Percentiles rank a stretch among this genome's conserved stretches.
phyloP scores from a whole-genome alignment of 2,329 filamentous ascomycete species.

The Cordyceps cateniannulata region DNA sequence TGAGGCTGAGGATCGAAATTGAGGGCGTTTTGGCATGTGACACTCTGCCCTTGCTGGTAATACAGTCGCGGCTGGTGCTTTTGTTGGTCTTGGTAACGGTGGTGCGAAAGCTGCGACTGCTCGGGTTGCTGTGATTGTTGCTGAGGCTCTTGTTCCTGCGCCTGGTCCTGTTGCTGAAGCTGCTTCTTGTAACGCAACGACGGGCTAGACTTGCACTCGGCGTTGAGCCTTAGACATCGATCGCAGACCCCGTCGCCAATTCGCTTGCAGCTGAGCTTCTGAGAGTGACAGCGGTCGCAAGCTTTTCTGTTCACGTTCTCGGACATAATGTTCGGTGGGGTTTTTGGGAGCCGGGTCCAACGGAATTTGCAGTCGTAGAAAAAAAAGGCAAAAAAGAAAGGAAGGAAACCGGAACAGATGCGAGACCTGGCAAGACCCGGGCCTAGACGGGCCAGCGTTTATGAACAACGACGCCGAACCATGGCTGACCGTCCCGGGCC shows the following conservation, averaged over 20 bases:
- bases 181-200: slow-evolving; percentile 33
- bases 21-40: background rate
- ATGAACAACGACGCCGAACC: slow-evolving; percentile 9
- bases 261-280: slow-evolving; percentile 41
- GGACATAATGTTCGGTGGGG: slow-evolving; percentile 26
- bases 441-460: slow-evolving; percentile 6
- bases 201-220: slow-evolving; percentile 38
- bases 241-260: slow-evolving; percentile 34
- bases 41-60: background rate
- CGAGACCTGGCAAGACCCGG: background rate
- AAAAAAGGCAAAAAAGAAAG: background rate
- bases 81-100: background rate
- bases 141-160: background rate
- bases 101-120: slow-evolving; percentile 15
- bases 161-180: slow-evolving; percentile 13
- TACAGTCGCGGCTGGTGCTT: slow-evolving; percentile 13
- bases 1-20: background rate
- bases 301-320: slow-evolving; percentile 35
- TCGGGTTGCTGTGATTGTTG: slow-evolving; percentile 15
- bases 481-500: background rate
- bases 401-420: background rate
- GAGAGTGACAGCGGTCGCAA: slow-evolving; percentile 40
- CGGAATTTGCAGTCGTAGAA: background rate
- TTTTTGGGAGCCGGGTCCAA: background rate
- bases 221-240: slow-evolving; percentile 34